phyloP scores from a whole-genome alignment of 2,329 filamentous ascomycete genomes.

The Nemania abortiva region DNA sequence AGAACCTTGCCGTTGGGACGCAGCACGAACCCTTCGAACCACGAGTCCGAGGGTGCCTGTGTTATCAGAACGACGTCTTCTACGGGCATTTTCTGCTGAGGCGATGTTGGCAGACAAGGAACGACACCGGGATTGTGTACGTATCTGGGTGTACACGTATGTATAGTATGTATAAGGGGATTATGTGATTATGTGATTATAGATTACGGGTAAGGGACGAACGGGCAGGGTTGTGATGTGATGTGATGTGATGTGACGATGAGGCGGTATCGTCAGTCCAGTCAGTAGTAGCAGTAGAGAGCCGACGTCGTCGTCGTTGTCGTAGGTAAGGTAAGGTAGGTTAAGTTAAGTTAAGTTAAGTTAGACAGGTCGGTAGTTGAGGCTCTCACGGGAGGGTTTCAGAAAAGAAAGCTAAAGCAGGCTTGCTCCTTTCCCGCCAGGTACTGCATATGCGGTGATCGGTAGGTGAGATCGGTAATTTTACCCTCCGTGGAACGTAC shows the following conservation, averaged over 20 bases:
- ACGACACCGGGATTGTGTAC: not conserved
- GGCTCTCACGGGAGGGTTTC: constrained; percentile 25
- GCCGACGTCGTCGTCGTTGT: not conserved
- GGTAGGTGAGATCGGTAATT: constrained; percentile 20
- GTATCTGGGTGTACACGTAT: not conserved
- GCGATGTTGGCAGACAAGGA: not conserved
- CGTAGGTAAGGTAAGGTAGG: not conserved
- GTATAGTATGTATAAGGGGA: not conserved
- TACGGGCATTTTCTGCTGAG: constrained; percentile 41
- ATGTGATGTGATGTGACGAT: not conserved
- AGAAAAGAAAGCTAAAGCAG: constrained; percentile 17
- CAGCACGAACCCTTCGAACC: constrained; percentile 50
- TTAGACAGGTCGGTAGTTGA: constrained; percentile 15
- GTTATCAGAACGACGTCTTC: constrained; percentile 51
- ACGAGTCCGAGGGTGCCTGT: constrained; percentile 50
- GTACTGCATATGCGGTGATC: constrained; percentile 28
- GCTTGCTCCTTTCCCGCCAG: constrained; percentile 20
- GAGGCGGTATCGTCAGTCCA: no score
- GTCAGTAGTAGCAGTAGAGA: not conserved
- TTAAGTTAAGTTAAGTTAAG: no score
- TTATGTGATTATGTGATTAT: not conserved
- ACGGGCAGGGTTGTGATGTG: not conserved
- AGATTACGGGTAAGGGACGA: not conserved
- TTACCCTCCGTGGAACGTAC: constrained; percentile 2
- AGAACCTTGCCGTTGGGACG: constrained; percentile 51